Conservation (phyloP, 345 rosid genomes). For the Litchi chinensis region DNA sequence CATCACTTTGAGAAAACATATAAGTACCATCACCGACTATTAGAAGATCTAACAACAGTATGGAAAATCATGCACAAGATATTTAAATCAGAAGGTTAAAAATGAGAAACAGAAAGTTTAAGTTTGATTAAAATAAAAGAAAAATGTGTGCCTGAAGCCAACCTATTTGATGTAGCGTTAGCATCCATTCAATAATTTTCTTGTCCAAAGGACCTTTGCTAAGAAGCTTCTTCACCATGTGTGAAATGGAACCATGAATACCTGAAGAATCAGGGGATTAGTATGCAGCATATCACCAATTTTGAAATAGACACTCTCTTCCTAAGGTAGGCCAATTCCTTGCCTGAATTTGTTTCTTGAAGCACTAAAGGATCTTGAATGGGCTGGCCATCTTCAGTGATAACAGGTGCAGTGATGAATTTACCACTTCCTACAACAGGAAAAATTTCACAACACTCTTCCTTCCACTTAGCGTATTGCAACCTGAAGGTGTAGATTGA, state of each 20-base stretch:
- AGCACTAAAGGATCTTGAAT: slow-evolving; percentile 78
- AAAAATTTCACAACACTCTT: slow-evolving; percentile 69
- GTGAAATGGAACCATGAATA: slow-evolving; percentile 39
- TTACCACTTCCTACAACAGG: slow-evolving; percentile 90
- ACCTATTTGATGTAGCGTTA: slow-evolving; percentile 96
- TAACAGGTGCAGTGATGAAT: slow-evolving; percentile 86
- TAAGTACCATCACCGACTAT: background rate
- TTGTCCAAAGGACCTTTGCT: slow-evolving; percentile 64
- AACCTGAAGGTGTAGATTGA: slow-evolving; percentile 44
- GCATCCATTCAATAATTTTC: slow-evolving; percentile 88
- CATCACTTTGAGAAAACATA: background rate
- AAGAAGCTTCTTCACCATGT: slow-evolving; percentile 55
- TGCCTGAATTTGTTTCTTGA: slow-evolving; percentile 61
- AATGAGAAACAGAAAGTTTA: background rate
- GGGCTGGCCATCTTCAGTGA: slow-evolving; percentile 82
- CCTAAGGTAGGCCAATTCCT: slow-evolving; percentile 29
- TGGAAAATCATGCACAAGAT: slow-evolving; percentile 10
- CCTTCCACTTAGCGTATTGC: slow-evolving; percentile 80
- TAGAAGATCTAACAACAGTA: background rate
- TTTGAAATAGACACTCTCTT: slow-evolving; percentile 21
- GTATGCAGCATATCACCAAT: slow-evolving; percentile 11
- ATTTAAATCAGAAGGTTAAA: background rate
- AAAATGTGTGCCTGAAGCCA: slow-evolving; percentile 20
- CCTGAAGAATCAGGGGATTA: slow-evolving; percentile 32
- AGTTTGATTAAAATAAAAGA: background rate